phyloP scores from a whole-genome alignment of 495 filamentous ascomycete species.

The Recurvomyces mirabilis region DNA sequence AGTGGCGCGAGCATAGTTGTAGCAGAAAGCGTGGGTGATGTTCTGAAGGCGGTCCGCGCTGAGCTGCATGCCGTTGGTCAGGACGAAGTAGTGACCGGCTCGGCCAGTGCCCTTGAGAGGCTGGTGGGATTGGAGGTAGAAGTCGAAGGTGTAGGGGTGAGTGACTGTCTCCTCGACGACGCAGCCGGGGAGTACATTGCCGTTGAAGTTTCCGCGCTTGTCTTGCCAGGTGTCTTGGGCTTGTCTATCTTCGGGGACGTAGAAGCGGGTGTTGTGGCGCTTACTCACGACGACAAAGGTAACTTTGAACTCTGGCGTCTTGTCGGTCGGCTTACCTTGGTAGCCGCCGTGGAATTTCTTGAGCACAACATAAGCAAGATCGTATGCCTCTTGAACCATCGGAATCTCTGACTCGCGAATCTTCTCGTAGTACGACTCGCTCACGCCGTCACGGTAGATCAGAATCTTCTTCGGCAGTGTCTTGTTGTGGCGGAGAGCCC shows the following conservation, averaged over 20 bases:
- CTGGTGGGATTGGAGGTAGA: conserved; percentile 23
- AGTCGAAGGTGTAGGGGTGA: conserved; percentile 13
- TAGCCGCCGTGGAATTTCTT: not conserved
- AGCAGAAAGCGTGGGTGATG: conserved; percentile 27
- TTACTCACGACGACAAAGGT: conserved; percentile 21
- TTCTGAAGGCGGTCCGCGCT: conserved; percentile 6
- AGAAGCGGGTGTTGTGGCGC: conserved; percentile 24
- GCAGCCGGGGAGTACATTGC: conserved; percentile 15
- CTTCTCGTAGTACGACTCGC: conserved; percentile 12
- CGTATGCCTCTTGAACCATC: not conserved
- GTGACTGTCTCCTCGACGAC: conserved; percentile 18
- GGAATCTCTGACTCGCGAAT: conserved; percentile 9
- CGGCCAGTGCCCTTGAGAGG: conserved; percentile 18
- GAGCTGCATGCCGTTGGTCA: conserved; percentile 15
- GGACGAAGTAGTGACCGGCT: conserved; percentile 21
- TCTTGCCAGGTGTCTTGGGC: not conserved
- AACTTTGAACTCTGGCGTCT: not conserved
- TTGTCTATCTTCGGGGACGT: not conserved
- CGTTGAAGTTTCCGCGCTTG: not conserved
- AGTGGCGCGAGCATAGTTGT: conserved; percentile 27
- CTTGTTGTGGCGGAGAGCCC: not conserved
- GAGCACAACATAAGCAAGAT: conserved; percentile 1
- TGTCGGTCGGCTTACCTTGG: not conserved
- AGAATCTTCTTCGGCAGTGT: conserved; percentile 8
- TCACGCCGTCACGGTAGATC: conserved; percentile 21